Percentiles rank a stretch among this genome's conserved stretches.
These are phyloP conservation scores for Papiliotrema flavescens DNA, from an alignment of 1,284 basidiomycete species.

Conservation along the genomic window DNA sequence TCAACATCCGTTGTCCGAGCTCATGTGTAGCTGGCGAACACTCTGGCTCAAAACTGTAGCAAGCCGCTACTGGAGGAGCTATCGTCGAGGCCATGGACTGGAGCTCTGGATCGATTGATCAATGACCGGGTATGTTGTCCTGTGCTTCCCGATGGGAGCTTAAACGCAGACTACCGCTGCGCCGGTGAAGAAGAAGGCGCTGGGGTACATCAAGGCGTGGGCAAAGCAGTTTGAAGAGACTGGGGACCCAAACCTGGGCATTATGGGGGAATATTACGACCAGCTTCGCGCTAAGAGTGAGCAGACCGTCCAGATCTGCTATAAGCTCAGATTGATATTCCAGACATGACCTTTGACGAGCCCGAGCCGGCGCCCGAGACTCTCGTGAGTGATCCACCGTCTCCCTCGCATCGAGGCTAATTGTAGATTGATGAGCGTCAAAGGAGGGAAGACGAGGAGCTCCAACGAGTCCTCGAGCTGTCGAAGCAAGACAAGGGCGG, in stretches of 20 bases:
- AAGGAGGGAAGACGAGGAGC: slow-evolving; percentile 81
- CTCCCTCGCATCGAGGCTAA: not conserved
- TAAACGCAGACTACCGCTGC: slow-evolving; percentile 71
- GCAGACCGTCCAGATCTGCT: slow-evolving; percentile 14
- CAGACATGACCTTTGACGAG: slow-evolving; percentile 56
- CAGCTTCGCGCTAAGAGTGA: slow-evolving; percentile 76
- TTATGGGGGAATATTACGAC: slow-evolving; percentile 89
- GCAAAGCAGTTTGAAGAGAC: slow-evolving; percentile 69
- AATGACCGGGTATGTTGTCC: slow-evolving; percentile 70
- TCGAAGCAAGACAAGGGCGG: slow-evolving; percentile 84
- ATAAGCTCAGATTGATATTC: not conserved
- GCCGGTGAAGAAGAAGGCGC: slow-evolving; percentile 73
- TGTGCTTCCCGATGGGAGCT: not conserved
- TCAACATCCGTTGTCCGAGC: too few species aligned
- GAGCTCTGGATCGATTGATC: slow-evolving; percentile 77
- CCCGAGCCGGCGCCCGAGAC: slow-evolving; percentile 55
- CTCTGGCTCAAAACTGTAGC: slow-evolving; percentile 87
- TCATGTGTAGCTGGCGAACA: slow-evolving; percentile 63
- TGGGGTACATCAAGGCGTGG: slow-evolving; percentile 78
- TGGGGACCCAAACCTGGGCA: slow-evolving; percentile 68
- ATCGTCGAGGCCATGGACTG: slow-evolving; percentile 83
- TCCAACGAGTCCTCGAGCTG: slow-evolving; percentile 83
- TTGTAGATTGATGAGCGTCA: slow-evolving; percentile 66
- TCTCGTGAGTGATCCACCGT: slow-evolving; percentile 14
- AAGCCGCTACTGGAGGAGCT: slow-evolving; percentile 80